Evolutionary conservation across 2,329 filamentous ascomycete species (phyloP).

Genomic region (Chrysosporium queenslandicum): DNA sequence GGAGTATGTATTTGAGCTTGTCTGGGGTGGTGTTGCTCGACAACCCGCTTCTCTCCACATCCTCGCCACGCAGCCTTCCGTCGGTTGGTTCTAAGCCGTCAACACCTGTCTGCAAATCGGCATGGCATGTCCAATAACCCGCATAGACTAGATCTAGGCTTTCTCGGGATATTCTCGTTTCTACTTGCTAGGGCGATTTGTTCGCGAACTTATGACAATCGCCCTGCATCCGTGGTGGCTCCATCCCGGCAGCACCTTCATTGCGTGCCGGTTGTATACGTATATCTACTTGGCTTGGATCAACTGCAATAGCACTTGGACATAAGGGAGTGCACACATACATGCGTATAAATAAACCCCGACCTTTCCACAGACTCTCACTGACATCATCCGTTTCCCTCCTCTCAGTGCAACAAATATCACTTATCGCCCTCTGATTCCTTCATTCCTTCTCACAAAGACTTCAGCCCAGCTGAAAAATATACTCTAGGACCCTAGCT

Average conservation of each 20-base stretch:
- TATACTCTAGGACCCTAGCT: background rate
- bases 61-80: background rate
- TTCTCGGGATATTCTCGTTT: background rate
- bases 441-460: background rate
- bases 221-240: slow-evolving; percentile 2
- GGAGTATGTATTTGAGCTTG: too few species aligned
- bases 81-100: background rate
- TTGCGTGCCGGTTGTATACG: background rate
- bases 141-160: background rate
- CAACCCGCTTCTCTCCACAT: background rate
- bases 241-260: background rate
- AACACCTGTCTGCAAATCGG: background rate
- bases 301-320: background rate
- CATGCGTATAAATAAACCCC: background rate
- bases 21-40: background rate
- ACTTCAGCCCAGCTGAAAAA: background rate
- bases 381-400: background rate
- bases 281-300: background rate
- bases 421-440: too few species aligned
- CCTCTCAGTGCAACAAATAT: background rate
- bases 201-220: background rate
- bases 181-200: background rate
- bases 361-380: background rate
- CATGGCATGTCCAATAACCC: background rate
- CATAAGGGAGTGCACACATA: background rate